Conservation (phyloP, 768 basidiomycete species). For the Aureoboletus auriporus region DNA sequence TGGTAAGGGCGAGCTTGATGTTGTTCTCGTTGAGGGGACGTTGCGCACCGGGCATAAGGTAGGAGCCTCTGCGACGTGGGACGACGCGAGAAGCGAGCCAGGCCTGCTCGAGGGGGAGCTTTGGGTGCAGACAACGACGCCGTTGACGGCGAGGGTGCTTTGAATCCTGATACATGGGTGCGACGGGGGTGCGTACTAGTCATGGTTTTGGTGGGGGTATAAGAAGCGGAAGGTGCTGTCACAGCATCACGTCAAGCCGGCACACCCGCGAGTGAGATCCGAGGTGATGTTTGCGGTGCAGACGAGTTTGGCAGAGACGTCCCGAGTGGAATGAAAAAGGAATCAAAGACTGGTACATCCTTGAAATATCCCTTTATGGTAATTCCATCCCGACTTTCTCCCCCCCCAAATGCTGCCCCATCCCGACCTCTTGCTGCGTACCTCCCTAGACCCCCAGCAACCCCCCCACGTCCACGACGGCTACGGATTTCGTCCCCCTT, state of each 20-base stretch:
- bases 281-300: constrained; percentile 31
- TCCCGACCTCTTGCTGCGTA: constrained; percentile 33
- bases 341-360: neutral
- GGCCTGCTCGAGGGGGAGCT: constrained; percentile 33
- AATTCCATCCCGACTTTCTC: neutral
- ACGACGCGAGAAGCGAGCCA: constrained; percentile 58
- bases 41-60: constrained; percentile 64
- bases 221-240: constrained; percentile 23
- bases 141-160: constrained; percentile 2
- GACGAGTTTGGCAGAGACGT: too few relatives aligned
- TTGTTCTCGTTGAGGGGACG: constrained; percentile 59
- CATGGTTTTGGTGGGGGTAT: constrained; percentile 17
- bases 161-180: constrained; percentile 22
- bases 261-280: constrained; percentile 24
- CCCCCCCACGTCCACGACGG: constrained; percentile 54
- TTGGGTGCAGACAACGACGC: too few relatives aligned
- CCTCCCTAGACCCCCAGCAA: too few relatives aligned
- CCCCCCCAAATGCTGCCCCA: constrained; percentile 27
- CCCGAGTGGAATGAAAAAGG: too few relatives aligned
- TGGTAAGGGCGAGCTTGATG: constrained; percentile 50
- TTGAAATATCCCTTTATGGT: constrained; percentile 23
- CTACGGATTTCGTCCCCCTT: constrained; percentile 75
- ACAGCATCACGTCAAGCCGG: constrained; percentile 33
- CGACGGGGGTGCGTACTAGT: constrained; percentile 12
- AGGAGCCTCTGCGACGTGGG: constrained; percentile 40